Conservation (phyloP, 78 protist species). For the Anaeramoeba ignava region DNA sequence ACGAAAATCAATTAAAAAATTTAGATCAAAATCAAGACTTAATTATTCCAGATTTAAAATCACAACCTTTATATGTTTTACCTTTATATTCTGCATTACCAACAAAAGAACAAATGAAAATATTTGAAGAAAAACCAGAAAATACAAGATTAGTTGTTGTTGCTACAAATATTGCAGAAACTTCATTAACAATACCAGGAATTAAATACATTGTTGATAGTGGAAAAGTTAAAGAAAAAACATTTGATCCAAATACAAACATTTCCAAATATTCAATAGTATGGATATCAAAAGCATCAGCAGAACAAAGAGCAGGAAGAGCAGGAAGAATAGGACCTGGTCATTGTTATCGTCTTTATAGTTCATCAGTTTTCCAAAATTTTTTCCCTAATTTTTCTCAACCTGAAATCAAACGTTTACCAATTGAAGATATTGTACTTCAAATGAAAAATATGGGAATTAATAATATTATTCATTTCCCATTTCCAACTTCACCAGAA, state of each 20-base stretch:
- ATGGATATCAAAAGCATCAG: slow-evolving; percentile 73
- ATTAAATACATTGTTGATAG: slow-evolving; percentile 61
- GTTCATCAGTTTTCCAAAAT: slow-evolving; percentile 12
- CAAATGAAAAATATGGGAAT: slow-evolving; percentile 79
- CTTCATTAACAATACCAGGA: slow-evolving; percentile 92
- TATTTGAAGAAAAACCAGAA: slow-evolving; percentile 44
- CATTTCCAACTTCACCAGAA: slow-evolving; percentile 39
- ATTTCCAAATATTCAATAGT: slow-evolving; percentile 39
- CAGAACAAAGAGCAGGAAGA: slow-evolving; percentile 37
- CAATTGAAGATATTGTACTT: slow-evolving; percentile 40
- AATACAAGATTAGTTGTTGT: slow-evolving; percentile 77
- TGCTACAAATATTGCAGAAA: slow-evolving; percentile 98
- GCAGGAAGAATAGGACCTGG: slow-evolving; percentile 47
- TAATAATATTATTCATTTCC: slow-evolving; percentile 54
- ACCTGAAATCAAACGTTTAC: slow-evolving; percentile 24
- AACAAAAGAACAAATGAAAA: slow-evolving; percentile 60
- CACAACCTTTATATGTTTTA: slow-evolving; percentile 48
- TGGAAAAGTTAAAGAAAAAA: slow-evolving; percentile 56
- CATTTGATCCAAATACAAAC: slow-evolving; percentile 35
- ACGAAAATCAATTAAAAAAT: neutral
- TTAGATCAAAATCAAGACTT: neutral
- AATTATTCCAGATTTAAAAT: neutral
- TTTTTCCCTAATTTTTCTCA: neutral
- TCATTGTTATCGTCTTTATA: slow-evolving; percentile 40
- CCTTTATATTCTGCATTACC: slow-evolving; percentile 84